A percentile compares a stretch with the other conserved stretches of the same genome.
phyloP scores from a whole-genome alignment of 2,329 filamentous ascomycete genomes.

The Chalara sp. region DNA sequence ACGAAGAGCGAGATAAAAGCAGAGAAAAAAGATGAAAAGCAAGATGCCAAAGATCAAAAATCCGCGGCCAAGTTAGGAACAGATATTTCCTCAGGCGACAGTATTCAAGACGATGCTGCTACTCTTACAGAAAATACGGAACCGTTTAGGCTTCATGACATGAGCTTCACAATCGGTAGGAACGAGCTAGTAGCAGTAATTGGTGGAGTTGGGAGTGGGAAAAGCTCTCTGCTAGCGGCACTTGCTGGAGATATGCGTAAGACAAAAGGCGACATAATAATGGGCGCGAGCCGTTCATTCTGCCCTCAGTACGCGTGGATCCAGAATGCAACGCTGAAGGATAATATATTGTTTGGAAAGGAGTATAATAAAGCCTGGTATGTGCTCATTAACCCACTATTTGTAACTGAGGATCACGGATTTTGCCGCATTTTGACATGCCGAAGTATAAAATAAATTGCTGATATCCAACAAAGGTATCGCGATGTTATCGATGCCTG shows the following conservation, averaged over 20 bases:
- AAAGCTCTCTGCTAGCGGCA: slow-evolving; percentile 82
- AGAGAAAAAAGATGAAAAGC: slow-evolving; percentile 35
- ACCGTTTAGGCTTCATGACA: slow-evolving; percentile 65
- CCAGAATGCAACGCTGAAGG: slow-evolving; percentile 77
- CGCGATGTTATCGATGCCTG: slow-evolving; percentile 60
- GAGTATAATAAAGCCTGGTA: slow-evolving; percentile 64
- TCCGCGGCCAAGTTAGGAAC: slow-evolving; percentile 16
- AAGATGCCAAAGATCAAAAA: slow-evolving; percentile 33
- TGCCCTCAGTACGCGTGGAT: slow-evolving; percentile 98
- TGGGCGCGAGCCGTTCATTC: slow-evolving; percentile 78
- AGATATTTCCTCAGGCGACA: slow-evolving; percentile 32
- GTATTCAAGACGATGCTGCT: slow-evolving; percentile 44
- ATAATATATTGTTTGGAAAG: slow-evolving; percentile 91
- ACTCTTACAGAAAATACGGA: slow-evolving; percentile 50
- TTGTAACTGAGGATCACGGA: too few relatives aligned
- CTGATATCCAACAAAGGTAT: slow-evolving; percentile 34
- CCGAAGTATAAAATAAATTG: slow-evolving; percentile 37
- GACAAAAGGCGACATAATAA: slow-evolving; percentile 63
- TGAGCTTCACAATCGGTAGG: slow-evolving; percentile 62
- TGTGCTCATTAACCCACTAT: neutral
- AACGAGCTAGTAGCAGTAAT: slow-evolving; percentile 82
- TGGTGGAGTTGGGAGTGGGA: slow-evolving; percentile 81
- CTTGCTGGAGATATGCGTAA: slow-evolving; percentile 91
- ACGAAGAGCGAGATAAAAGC: slow-evolving; percentile 33
- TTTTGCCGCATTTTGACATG: neutral